Evolutionary conservation across 257 asterid genomes (phyloP).

Genomic region (Gynochthodes officinalis): DNA sequence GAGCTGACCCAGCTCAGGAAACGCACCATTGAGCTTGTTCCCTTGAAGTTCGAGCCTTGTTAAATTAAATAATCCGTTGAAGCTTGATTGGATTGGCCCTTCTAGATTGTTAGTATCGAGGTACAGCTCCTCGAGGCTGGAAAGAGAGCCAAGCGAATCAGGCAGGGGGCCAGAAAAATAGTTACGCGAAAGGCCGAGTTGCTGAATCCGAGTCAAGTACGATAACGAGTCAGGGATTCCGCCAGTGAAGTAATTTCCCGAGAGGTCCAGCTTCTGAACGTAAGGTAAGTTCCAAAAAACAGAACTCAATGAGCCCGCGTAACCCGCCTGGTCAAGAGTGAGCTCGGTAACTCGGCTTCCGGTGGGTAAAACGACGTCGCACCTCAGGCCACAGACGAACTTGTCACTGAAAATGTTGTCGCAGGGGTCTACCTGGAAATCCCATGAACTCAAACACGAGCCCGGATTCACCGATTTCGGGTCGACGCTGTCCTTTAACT

Average conservation of each 20-base stretch:
- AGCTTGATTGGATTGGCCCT: slow-evolving; percentile 41
- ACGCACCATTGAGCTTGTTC: slow-evolving; percentile 43
- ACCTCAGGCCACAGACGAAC: slow-evolving; percentile 83
- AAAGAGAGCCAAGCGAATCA: slow-evolving; percentile 41
- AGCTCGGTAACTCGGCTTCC: slow-evolving; percentile 61
- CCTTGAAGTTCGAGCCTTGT: slow-evolving; percentile 69
- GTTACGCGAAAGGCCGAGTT: slow-evolving; percentile 58
- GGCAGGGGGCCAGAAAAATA: slow-evolving; percentile 55
- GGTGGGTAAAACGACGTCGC: slow-evolving; percentile 41
- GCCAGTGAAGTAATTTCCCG: slow-evolving; percentile 53
- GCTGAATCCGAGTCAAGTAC: slow-evolving; percentile 32
- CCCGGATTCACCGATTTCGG: slow-evolving; percentile 40
- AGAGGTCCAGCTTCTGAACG: slow-evolving; percentile 53
- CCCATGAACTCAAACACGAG: slow-evolving; percentile 78
- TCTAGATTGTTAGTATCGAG: slow-evolving; percentile 54
- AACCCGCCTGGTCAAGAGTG: slow-evolving; percentile 64
- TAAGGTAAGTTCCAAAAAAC: slow-evolving; percentile 53
- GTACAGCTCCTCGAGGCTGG: slow-evolving; percentile 48
- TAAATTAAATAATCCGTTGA: slow-evolving; percentile 54
- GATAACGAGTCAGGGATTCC: slow-evolving; percentile 58
- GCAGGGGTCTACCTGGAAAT: slow-evolving; percentile 72
- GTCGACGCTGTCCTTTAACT: slow-evolving; percentile 49
- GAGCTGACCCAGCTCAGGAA: slow-evolving; percentile 60
- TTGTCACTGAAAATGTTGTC: slow-evolving; percentile 45
- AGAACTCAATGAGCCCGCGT: slow-evolving; percentile 47